Conservation (phyloP, 2,329 filamentous ascomycete genomes). For the Bipolaris zeicola region DNA sequence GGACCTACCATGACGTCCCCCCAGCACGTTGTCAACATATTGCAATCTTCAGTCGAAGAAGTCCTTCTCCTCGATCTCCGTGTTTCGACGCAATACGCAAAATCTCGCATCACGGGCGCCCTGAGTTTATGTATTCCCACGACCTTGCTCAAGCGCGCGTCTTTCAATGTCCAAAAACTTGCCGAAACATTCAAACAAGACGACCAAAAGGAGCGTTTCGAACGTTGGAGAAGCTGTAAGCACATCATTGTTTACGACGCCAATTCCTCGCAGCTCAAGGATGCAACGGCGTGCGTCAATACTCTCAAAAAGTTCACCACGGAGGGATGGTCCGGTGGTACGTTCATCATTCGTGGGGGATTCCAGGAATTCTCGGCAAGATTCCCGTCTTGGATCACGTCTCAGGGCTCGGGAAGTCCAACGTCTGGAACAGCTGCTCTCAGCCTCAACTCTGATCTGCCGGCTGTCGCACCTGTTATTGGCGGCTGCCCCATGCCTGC, state of each 20-base stretch:
- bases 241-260: constrained; percentile 89
- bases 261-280: constrained; percentile 75
- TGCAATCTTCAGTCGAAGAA: constrained; percentile 55
- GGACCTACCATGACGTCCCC: constrained; percentile 53
- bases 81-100: constrained; percentile 80
- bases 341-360: constrained; percentile 79
- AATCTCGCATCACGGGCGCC: constrained; percentile 76
- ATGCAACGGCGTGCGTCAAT: constrained; percentile 79
- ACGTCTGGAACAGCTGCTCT: constrained; percentile 32
- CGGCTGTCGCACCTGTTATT: constrained; percentile 74
- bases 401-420: constrained; percentile 46
- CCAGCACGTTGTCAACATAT: constrained; percentile 56
- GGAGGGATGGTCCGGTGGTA: constrained; percentile 78
- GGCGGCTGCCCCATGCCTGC: constrained; percentile 85
- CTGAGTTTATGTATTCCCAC: constrained; percentile 95
- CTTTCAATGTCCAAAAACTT: constrained; percentile 86
- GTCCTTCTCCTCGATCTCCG: constrained; percentile 82
- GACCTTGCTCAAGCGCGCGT: constrained; percentile 86
- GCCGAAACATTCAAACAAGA: constrained; percentile 82
- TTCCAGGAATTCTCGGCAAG: constrained; percentile 74
- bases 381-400: constrained; percentile 65
- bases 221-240: constrained; percentile 73
- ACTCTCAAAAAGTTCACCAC: constrained; percentile 91
- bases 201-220: constrained; percentile 72
- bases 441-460: constrained; percentile 37